These are phyloP conservation scores for Mucor indicus DNA, from an alignment of 371 early-diverging fungal species.

Conservation along the genomic window DNA sequence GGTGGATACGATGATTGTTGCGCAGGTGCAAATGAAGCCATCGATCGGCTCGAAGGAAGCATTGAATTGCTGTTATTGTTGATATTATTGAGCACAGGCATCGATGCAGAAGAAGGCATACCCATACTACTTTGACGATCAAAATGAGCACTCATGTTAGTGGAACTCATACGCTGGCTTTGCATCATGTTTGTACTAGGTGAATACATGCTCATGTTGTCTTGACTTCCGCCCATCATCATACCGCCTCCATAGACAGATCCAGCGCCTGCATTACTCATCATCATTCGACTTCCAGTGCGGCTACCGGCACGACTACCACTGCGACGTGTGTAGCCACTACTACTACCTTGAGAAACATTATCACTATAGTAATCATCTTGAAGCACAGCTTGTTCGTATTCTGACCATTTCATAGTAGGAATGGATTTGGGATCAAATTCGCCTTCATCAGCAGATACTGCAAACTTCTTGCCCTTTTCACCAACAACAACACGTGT, in stretches of 20 bases:
- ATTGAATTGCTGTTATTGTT: constrained; percentile 20
- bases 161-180: too few species aligned
- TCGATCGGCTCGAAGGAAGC: constrained; percentile 23
- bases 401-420: constrained; percentile 86
- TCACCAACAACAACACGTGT: constrained; percentile 88
- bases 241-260: too few species aligned
- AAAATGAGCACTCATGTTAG: too few species aligned
- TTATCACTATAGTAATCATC: constrained; percentile 42
- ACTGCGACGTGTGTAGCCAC: constrained; percentile 19
- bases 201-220: constrained; percentile 25
- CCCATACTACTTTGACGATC: constrained; percentile 28
- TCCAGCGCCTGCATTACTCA: too few species aligned
- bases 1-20: constrained; percentile 16
- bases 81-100: constrained; percentile 30
- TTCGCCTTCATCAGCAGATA: constrained; percentile 45
- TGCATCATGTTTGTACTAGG: constrained; percentile 3
- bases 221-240: constrained; percentile 13
- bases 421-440: constrained; percentile 56
- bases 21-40: constrained; percentile 16
- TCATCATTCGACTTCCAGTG: not conserved
- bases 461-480: constrained; percentile 64
- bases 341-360: constrained; percentile 37
- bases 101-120: constrained; percentile 34
- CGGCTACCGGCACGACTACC: not conserved
- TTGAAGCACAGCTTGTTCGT: constrained; percentile 72